A percentile compares a stretch with the other conserved stretches of the same genome.
Evolutionary conservation across 306 rosid genomes (phyloP).

Genomic region (Casuarina glauca): DNA sequence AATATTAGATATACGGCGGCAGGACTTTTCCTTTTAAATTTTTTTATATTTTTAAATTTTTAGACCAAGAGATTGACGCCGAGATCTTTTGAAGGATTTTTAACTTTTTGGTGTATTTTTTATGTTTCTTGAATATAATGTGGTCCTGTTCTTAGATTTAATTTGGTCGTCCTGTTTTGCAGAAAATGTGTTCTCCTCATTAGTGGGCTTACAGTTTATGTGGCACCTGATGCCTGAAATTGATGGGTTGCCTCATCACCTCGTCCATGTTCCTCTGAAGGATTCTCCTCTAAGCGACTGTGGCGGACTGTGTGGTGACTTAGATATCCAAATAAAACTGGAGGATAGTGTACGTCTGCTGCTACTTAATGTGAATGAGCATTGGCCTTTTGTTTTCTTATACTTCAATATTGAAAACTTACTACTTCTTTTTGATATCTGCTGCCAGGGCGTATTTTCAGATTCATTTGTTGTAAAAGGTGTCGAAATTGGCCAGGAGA

Average conservation of each 20-base stretch:
- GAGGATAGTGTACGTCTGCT: slow-evolving; percentile 78
- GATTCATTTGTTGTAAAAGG: slow-evolving; percentile 87
- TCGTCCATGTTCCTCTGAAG: slow-evolving; percentile 83
- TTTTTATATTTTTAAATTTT: too few relatives aligned
- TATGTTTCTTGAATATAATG: slow-evolving; percentile 7
- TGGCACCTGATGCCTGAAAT: slow-evolving; percentile 73
- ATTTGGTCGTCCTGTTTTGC: slow-evolving; percentile 38
- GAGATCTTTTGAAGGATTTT: too few relatives aligned
- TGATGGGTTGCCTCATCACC: slow-evolving; percentile 57
- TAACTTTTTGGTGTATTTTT: neutral
- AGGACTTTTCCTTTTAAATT: neutral
- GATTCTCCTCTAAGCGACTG: slow-evolving; percentile 94
- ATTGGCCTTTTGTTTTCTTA: slow-evolving; percentile 17
- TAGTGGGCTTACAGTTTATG: slow-evolving; percentile 89
- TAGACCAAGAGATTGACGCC: too few relatives aligned
- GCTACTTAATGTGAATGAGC: slow-evolving; percentile 36
- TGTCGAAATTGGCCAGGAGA: slow-evolving; percentile 85
- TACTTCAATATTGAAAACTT: slow-evolving; percentile 17
- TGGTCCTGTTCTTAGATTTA: slow-evolving; percentile 27
- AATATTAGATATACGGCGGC: neutral
- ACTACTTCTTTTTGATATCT: slow-evolving; percentile 32
- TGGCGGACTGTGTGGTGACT: slow-evolving; percentile 89
- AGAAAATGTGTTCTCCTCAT: slow-evolving; percentile 92
- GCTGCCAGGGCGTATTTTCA: slow-evolving; percentile 92
- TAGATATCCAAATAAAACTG: slow-evolving; percentile 76